Conservation (phyloP, 805 yeast genomes). For the Clavispora vitiphila region DNA sequence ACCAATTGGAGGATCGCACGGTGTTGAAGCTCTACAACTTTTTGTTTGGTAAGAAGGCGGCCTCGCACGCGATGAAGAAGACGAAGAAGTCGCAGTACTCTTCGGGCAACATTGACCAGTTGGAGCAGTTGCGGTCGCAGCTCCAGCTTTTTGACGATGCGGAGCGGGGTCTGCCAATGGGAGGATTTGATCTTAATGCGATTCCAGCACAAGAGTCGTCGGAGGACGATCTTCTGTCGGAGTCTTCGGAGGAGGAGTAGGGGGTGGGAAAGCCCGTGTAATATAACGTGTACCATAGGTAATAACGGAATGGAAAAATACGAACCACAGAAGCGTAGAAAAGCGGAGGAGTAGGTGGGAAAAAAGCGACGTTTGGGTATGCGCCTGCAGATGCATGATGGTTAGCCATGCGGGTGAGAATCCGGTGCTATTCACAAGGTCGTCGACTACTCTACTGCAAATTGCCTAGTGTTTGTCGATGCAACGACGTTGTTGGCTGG, state of each 20-base stretch:
- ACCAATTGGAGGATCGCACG: conserved; percentile 80
- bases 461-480: too few relatives aligned
- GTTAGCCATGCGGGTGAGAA: too few relatives aligned
- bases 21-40: conserved; percentile 78
- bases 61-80: conserved; percentile 38
- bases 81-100: conserved; percentile 32
- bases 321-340: not conserved
- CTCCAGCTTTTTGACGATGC: conserved; percentile 41
- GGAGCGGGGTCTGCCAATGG: conserved; percentile 15
- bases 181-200: conserved; percentile 28
- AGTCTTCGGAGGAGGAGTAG: conserved; percentile 70
- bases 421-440: too few relatives aligned
- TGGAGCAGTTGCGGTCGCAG: conserved; percentile 60
- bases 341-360: too few relatives aligned
- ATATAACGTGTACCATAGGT: conserved; percentile 15
- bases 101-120: conserved; percentile 39
- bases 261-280: conserved; percentile 6
- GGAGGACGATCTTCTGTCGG: conserved; percentile 49
- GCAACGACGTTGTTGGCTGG: too few relatives aligned
- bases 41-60: conserved; percentile 47
- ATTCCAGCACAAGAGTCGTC: conserved; percentile 39
- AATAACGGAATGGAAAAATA: not conserved
- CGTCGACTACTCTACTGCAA: too few relatives aligned
- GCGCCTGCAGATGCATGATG: too few relatives aligned
- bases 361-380: too few relatives aligned